Evolutionary conservation across 164 flowering plant genomes (phyloP), one percentile per base, ranked within the genome.

Genomic region (Aristolochia contorta): DNA sequence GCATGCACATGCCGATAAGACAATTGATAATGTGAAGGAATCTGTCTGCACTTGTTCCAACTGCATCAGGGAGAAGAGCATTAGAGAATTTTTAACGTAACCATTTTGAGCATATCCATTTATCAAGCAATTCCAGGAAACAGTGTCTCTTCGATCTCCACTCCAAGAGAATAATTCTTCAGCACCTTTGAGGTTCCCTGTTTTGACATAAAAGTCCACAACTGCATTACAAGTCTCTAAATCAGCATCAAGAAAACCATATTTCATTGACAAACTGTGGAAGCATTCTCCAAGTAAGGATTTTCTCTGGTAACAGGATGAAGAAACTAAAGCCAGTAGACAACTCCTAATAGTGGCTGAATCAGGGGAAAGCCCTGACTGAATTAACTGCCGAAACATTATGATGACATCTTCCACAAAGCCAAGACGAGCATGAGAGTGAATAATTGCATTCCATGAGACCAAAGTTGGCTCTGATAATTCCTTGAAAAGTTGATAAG

Each of bases 91-190:
- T 32, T 55, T 27, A 23, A 7, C 23, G 13, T 27, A 56, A 25
- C 70, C 61, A 61, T 27, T 61, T 20, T 23, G 60, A 23, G 57
- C 54, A 41, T 55, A 49, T 37, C 61, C 65, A 54, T 47, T 47
- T 16, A 67, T 67, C 61, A 67, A 30, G 56, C 65, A 67, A 56
- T 67, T 67, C 65, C 70, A 67, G 30, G 70, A 61, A 61, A 67
- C 30, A 1, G 12, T 41, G 49, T 67, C 70, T 50, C 41, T 47
- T 49, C 47, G n/a, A 30, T 41, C 58, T 27, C n/a, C 49, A 27
- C 61, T 15, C 8, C 53, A 23, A 15, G 24, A 60, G 57, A 61
- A 67, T 56, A 67, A 49, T 21, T 25, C 48, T 47, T 67, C 65
- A 1, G 60, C 60, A 16, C 10, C 32, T 49, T 37, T 46, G 6